Evolutionary conservation across 495 filamentous ascomycete genomes (phyloP).

Genomic region (Hypoxylon intermedium): DNA sequence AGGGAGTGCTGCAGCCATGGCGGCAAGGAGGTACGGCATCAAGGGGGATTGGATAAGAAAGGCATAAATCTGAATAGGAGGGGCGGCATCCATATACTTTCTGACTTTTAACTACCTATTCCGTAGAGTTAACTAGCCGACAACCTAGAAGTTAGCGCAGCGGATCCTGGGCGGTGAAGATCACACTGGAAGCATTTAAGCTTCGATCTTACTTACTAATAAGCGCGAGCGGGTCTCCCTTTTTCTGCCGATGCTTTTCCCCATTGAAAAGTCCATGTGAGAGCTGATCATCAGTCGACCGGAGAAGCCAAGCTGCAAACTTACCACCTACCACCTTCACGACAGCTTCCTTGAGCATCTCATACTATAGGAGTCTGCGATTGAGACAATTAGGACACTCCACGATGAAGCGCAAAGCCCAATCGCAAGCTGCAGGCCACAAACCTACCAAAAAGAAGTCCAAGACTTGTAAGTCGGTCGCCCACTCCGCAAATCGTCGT

Average conservation of each 20-base stretch:
- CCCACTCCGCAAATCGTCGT: conserved; percentile 4
- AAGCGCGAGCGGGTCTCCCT: neutral
- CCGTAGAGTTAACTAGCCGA: too few relatives aligned
- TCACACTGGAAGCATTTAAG: too few relatives aligned
- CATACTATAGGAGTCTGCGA: too few relatives aligned
- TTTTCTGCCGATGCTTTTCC: conserved; percentile 2
- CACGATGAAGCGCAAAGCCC: conserved; percentile 60
- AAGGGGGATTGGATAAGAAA: conserved; percentile 7
- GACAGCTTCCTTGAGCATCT: too few relatives aligned
- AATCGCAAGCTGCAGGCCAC: conserved; percentile 42
- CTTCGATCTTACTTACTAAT: neutral
- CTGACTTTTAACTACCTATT: too few relatives aligned
- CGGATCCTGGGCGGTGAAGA: conserved; percentile 35
- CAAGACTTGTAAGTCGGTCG: conserved; percentile 50
- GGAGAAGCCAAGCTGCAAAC: too few relatives aligned
- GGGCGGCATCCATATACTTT: too few relatives aligned
- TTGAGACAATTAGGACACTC: too few relatives aligned
- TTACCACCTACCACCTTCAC: too few relatives aligned
- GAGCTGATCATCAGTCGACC: neutral
- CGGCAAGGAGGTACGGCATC: neutral
- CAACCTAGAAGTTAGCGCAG: conserved; percentile 6
- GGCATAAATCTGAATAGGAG: neutral
- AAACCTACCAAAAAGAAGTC: conserved; percentile 52
- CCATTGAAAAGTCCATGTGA: neutral
- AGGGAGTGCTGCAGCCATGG: conserved; percentile 9